Evolutionary conservation across 805 yeast species (phyloP).

Genomic region (Ogataea neopini): DNA sequence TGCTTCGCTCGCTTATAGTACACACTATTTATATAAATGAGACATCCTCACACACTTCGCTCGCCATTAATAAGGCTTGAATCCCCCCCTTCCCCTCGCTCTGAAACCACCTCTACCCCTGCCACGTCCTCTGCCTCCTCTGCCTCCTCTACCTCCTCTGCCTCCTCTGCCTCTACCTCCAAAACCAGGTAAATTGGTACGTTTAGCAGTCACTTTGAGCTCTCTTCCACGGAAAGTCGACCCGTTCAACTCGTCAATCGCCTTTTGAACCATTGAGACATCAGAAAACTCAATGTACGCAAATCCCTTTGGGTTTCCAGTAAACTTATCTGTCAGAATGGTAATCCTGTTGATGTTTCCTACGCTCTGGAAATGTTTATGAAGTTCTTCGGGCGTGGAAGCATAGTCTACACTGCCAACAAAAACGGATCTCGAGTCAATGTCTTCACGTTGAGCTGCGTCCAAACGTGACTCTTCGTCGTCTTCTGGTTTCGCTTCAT

Average conservation of each 20-base stretch:
- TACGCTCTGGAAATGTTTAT: slow-evolving; percentile 64
- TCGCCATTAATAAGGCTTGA: slow-evolving; percentile 32
- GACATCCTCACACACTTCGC: not conserved
- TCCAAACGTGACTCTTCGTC: slow-evolving; percentile 20
- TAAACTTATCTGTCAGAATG: slow-evolving; percentile 65
- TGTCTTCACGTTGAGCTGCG: slow-evolving; percentile 50
- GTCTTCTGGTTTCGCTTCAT: slow-evolving; percentile 14
- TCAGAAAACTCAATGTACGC: slow-evolving; percentile 86
- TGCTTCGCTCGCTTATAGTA: not conserved
- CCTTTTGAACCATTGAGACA: slow-evolving; percentile 60
- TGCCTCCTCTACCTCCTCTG: slow-evolving; percentile 25
- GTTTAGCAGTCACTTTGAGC: slow-evolving; percentile 71
- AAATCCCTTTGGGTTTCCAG: slow-evolving; percentile 85
- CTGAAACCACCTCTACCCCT: slow-evolving; percentile 29
- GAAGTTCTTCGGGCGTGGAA: slow-evolving; percentile 76
- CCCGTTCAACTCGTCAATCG: slow-evolving; percentile 62
- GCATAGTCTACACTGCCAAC: slow-evolving; percentile 86
- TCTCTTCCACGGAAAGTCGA: slow-evolving; percentile 66
- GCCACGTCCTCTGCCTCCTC: slow-evolving; percentile 25
- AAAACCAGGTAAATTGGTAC: slow-evolving; percentile 81
- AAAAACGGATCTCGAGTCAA: slow-evolving; percentile 76
- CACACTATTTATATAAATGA: not conserved
- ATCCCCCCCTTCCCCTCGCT: slow-evolving; percentile 36
- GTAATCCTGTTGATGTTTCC: slow-evolving; percentile 82
- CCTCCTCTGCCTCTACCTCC: slow-evolving; percentile 47